phyloP scores from a whole-genome alignment of 805 yeast species.

The Jamesozyma gamospora region DNA sequence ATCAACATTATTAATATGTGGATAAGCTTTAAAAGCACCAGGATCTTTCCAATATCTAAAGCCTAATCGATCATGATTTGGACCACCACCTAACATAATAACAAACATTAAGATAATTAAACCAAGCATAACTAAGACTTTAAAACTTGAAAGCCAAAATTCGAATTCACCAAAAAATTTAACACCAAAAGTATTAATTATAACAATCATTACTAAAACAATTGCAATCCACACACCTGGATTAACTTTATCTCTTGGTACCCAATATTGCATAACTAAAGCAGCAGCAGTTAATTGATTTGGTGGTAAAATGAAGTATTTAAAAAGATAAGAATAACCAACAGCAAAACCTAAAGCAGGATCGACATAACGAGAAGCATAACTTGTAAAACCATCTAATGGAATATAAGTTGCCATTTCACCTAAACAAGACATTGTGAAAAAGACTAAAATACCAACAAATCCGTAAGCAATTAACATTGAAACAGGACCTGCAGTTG shows the following conservation, averaged over 20 bases:
- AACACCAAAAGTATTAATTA: constrained; percentile 31
- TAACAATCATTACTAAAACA: constrained; percentile 31
- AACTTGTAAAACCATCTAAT: constrained; percentile 56
- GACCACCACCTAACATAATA: constrained; percentile 71
- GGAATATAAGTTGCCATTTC: constrained; percentile 64
- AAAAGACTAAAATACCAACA: constrained; percentile 62
- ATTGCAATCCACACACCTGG: constrained; percentile 39
- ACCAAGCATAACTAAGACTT: constrained; percentile 58
- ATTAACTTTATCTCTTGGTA: constrained; percentile 30
- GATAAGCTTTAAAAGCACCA: constrained; percentile 47
- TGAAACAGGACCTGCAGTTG: constrained; percentile 55
- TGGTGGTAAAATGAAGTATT: constrained; percentile 41
- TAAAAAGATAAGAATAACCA: constrained; percentile 37
- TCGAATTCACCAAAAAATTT: constrained; percentile 39
- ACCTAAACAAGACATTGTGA: constrained; percentile 59
- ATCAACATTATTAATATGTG: constrained; percentile 34
- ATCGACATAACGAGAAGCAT: constrained; percentile 42
- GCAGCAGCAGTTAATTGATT: constrained; percentile 39
- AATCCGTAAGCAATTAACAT: constrained; percentile 52
- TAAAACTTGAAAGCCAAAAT: constrained; percentile 46
- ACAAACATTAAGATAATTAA: constrained; percentile 52
- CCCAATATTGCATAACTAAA: constrained; percentile 39
- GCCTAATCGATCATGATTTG: constrained; percentile 62
- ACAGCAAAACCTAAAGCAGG: constrained; percentile 39
- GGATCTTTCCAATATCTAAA: constrained; percentile 63